phyloP scores from a whole-genome alignment of 2,329 filamentous ascomycete genomes.

The Immersiporthe knoxdaviesiana region DNA sequence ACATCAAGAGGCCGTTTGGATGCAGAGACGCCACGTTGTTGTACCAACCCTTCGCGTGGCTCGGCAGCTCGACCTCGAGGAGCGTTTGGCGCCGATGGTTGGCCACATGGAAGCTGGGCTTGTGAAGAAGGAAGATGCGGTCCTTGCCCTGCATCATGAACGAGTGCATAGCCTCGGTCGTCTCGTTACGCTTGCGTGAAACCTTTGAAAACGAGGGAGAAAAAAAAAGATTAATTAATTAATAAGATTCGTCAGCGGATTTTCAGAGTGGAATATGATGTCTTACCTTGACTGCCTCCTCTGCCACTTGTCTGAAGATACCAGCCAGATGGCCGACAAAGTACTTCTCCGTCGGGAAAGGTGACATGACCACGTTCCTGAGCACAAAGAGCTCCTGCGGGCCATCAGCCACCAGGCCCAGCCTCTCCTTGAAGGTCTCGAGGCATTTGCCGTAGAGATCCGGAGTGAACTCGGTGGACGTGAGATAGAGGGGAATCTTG shows the following conservation, averaged over 20 bases:
- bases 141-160: constrained; percentile 44
- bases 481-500: constrained; percentile 48
- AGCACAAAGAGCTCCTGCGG: constrained; percentile 47
- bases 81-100: constrained; percentile 47
- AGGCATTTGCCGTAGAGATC: constrained; percentile 47
- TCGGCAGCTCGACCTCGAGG: constrained; percentile 35
- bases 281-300: constrained; percentile 33
- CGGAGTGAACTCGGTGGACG: constrained; percentile 47
- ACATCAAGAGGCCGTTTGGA: constrained; percentile 16
- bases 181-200: constrained; percentile 42
- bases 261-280: too few species aligned
- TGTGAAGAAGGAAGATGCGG: constrained; percentile 40
- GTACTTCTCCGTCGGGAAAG: constrained; percentile 44
- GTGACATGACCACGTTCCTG: constrained; percentile 53
- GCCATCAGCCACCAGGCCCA: constrained; percentile 39
- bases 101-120: constrained; percentile 45
- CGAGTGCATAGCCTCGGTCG: constrained; percentile 40
- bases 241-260: background rate
- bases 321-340: constrained; percentile 44
- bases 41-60: constrained; percentile 31
- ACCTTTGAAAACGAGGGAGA: too few species aligned
- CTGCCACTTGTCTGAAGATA: constrained; percentile 39
- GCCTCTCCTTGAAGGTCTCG: constrained; percentile 45
- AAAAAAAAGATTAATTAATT: too few species aligned
- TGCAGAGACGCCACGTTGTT: constrained; percentile 38